Evolutionary conservation across 345 rosid genomes (phyloP), one percentile per base, ranked within the genome.

Genomic region (Aquilaria sinensis): DNA sequence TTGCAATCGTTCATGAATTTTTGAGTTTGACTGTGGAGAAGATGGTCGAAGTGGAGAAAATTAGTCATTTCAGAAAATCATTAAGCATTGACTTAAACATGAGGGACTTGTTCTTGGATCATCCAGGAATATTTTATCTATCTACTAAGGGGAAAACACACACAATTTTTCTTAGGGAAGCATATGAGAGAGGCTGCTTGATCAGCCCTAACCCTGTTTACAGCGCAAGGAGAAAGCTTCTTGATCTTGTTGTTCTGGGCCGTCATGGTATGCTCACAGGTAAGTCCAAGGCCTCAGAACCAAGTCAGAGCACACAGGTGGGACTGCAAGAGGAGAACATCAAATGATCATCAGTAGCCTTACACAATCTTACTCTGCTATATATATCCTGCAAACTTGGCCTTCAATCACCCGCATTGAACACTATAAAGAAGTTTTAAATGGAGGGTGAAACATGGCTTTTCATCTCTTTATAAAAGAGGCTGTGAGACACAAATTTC

Each of bases 1-100:
- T 90, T 61, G 89, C 88, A 2, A 69, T 85, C 8, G 89, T 79
- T 13, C 99, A 83, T 56, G 97, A 94, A 73, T 88, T 94, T 69
- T 72, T 85, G 56, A 86, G 85, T 59, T 73, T 94, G 77, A 90
- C 92, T 0, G 88, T 94, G 61, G 97, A 94, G 78, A 83, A 86
- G 77, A 85, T 82, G 92, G 90, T 93, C 70, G 97, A 85, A 64
- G 97, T 88, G 67, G 97, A 94, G 67, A 88, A 90, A 83, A 86
- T 90, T 14, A 94, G 99, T 65, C 97, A 88, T 72, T 94, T 86
- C 64, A 83, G 96, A 71, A 86, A 85, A 61, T 81, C 86, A 57
- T 88, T 88, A 46, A 85, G 83, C 68, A 83, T 94, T 70, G 95
- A 90, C 70, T 67, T 90, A 62, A 94, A 90, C 66, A 76, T 88